Evolutionary conservation across 1,284 basidiomycete genomes (phyloP).

Genomic region (Leccinum solheimii): DNA sequence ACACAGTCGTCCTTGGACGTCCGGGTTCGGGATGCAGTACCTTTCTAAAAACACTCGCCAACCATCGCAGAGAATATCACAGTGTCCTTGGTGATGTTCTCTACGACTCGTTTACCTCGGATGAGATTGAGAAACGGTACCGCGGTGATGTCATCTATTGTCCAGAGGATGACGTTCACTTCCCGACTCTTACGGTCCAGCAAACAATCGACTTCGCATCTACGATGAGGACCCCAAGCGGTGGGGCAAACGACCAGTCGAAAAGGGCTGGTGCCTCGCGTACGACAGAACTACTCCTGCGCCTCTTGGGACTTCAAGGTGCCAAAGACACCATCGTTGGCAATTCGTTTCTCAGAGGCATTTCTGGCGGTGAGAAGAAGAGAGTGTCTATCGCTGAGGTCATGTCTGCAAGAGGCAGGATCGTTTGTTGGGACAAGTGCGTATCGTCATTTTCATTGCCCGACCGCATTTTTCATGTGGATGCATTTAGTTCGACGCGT

Average conservation of each 20-base stretch:
- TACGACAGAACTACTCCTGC: conserved; percentile 58
- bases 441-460: neutral
- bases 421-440: conserved; percentile 55
- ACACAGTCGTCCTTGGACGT: too few relatives aligned
- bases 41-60: too few relatives aligned
- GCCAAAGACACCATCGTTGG: conserved; percentile 63
- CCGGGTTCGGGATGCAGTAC: too few relatives aligned
- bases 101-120: too few relatives aligned
- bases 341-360: conserved; percentile 69
- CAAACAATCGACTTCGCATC: conserved; percentile 66
- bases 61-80: too few relatives aligned
- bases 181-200: conserved; percentile 53
- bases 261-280: conserved; percentile 38
- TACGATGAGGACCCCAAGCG: conserved; percentile 49
- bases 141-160: too few relatives aligned
- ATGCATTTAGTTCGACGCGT: conserved; percentile 51
- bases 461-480: neutral
- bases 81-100: too few relatives aligned
- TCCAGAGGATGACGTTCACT: too few relatives aligned
- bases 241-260: neutral
- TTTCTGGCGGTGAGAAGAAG: conserved; percentile 78
- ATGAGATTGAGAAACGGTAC: too few relatives aligned
- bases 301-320: conserved; percentile 73
- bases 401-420: conserved; percentile 43
- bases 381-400: conserved; percentile 63